A percentile compares a stretch with the other conserved stretches of the same genome.
These are phyloP conservation scores for Pueraria montana DNA, from an alignment of 306 rosid genomes.

Conservation along the genomic window DNA sequence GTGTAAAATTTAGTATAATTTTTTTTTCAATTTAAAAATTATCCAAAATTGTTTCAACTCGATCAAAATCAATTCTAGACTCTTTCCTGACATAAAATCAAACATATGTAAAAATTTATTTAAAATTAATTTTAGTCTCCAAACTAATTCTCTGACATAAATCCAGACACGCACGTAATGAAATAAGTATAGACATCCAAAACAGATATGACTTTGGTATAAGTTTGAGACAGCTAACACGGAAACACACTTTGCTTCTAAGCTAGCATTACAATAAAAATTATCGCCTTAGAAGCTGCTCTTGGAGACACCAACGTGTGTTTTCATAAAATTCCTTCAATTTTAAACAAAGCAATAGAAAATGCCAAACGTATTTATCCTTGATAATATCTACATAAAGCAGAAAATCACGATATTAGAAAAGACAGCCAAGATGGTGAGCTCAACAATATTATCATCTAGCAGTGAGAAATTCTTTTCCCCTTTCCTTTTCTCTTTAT, in stretches of 20 bases:
- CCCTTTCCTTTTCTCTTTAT: background rate
- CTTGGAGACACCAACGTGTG: background rate
- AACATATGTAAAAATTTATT: too few relatives aligned
- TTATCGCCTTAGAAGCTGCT: background rate
- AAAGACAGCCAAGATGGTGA: background rate
- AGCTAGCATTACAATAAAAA: background rate
- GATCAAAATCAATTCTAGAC: too few relatives aligned
- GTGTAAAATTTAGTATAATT: too few relatives aligned
- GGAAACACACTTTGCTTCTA: background rate
- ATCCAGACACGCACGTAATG: too few relatives aligned
- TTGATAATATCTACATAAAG: background rate
- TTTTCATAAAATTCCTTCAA: background rate
- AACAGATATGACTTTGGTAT: background rate
- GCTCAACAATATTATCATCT: background rate
- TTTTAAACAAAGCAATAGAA: background rate
- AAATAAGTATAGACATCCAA: background rate
- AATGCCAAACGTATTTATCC: background rate
- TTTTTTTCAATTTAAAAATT: too few relatives aligned
- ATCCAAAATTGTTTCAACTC: too few relatives aligned
- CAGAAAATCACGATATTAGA: background rate
- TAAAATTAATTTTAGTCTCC: too few relatives aligned
- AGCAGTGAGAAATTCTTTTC: background rate
- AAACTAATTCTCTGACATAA: too few relatives aligned
- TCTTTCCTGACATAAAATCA: too few relatives aligned
- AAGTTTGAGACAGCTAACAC: background rate